phyloP scores from a whole-genome alignment of 2,329 filamentous ascomycete genomes.

The Fusarium papillatum region DNA sequence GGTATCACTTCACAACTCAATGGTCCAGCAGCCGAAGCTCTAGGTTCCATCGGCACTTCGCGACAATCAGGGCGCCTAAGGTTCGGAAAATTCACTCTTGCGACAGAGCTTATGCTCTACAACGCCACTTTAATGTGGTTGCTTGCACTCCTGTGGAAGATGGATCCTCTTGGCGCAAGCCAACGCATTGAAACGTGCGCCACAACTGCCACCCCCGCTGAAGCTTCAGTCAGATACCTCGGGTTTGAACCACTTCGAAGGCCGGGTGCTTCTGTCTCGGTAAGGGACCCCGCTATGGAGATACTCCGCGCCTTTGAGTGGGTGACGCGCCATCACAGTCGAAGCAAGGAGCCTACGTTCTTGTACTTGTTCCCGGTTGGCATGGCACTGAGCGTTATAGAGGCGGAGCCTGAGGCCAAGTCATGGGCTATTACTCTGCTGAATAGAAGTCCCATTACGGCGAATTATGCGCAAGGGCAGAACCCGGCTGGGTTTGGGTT shows the following conservation, averaged over 20 bases:
- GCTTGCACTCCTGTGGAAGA: conserved; percentile 32
- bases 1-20: not conserved
- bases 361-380: not conserved
- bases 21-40: not conserved
- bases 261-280: not conserved
- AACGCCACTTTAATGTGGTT: conserved; percentile 36
- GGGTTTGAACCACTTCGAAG: not conserved
- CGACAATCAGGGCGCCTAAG: not conserved
- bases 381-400: not conserved
- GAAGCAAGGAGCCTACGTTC: not conserved
- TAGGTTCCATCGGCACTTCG: not conserved
- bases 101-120: conserved; percentile 32
- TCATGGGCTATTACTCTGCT: not conserved
- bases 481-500: not conserved
- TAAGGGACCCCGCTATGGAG: not conserved
- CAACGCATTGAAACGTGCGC: conserved; percentile 16
- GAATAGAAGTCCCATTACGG: not conserved
- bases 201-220: not conserved
- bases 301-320: not conserved
- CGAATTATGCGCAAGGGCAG: not conserved
- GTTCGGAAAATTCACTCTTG: not conserved
- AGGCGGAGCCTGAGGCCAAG: not conserved
- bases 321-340: not conserved
- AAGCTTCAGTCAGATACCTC: not conserved
- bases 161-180: conserved; percentile 24